phyloP scores from a whole-genome alignment of 495 filamentous ascomycete species.

The Neurospora sp. region DNA sequence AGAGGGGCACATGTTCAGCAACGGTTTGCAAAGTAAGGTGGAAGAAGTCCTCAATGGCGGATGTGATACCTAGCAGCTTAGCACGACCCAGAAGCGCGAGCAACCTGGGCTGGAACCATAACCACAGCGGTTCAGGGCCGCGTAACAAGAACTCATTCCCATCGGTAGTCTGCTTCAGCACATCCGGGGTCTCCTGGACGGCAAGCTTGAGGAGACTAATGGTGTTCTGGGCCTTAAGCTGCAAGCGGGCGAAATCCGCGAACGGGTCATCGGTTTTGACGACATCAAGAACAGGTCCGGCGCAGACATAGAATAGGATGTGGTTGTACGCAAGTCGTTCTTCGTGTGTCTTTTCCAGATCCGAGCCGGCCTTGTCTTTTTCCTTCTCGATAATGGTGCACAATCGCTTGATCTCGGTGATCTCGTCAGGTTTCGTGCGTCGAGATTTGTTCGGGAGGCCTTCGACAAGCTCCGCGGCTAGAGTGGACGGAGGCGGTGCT shows the following conservation, averaged over 20 bases:
- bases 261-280: slow-evolving; percentile 53
- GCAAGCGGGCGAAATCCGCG: slow-evolving; percentile 36
- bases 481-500: slow-evolving; percentile 51
- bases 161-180: slow-evolving; percentile 45
- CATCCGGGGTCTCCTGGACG: slow-evolving; percentile 61
- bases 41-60: slow-evolving; percentile 43
- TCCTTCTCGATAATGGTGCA: slow-evolving; percentile 30
- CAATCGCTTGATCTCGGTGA: slow-evolving; percentile 31
- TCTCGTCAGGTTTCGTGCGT: slow-evolving; percentile 32
- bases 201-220: slow-evolving; percentile 52
- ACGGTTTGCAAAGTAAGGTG: slow-evolving; percentile 30
- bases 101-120: slow-evolving; percentile 67
- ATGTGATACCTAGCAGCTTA: slow-evolving; percentile 28
- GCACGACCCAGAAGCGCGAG: slow-evolving; percentile 43
- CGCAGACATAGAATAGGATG: slow-evolving; percentile 73
- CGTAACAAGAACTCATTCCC: slow-evolving; percentile 30
- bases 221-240: slow-evolving; percentile 60
- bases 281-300: slow-evolving; percentile 66
- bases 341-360: slow-evolving; percentile 33
- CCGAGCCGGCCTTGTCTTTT: slow-evolving; percentile 25
- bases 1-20: slow-evolving; percentile 28
- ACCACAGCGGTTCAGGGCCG: slow-evolving; percentile 54
- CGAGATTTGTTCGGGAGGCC: slow-evolving; percentile 36
- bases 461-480: slow-evolving; percentile 56
- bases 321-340: slow-evolving; percentile 65